phyloP scores from a whole-genome alignment of 495 filamentous ascomycete species.

The Penicillium atrosanguineum region DNA sequence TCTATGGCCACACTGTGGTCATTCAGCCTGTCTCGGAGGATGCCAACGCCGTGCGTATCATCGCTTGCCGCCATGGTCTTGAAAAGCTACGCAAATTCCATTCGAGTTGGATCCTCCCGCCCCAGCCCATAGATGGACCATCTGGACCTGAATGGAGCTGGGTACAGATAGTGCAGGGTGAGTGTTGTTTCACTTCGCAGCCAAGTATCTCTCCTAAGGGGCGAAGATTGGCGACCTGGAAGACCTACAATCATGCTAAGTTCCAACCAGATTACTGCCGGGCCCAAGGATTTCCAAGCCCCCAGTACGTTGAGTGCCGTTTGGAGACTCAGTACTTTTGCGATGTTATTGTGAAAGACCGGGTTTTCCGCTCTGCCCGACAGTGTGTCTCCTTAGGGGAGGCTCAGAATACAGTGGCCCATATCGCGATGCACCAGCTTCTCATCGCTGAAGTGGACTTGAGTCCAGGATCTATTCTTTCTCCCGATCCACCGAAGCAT shows the following conservation, averaged over 20 bases:
- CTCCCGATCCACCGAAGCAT: neutral
- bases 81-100: conserved; percentile 17
- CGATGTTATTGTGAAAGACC: conserved; percentile 17
- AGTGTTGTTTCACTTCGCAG: neutral
- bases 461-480: neutral
- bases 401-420: conserved; percentile 30
- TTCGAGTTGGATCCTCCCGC: conserved; percentile 27
- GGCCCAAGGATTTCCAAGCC: conserved; percentile 11
- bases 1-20: conserved; percentile 35
- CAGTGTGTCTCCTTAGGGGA: conserved; percentile 2
- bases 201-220: neutral
- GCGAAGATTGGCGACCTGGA: neutral
- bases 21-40: conserved; percentile 4
- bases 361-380: conserved; percentile 13
- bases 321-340: conserved; percentile 18
- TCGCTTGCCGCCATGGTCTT: conserved; percentile 28
- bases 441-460: conserved; percentile 7
- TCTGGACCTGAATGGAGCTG: conserved; percentile 27
- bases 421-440: conserved; percentile 26
- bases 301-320: conserved; percentile 10
- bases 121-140: conserved; percentile 18
- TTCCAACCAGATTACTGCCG: conserved; percentile 22
- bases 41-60: conserved; percentile 20
- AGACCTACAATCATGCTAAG: neutral
- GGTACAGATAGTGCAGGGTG: conserved; percentile 28